Base-by-base conservation (phyloP, 768 basidiomycete species). In the Rhodocollybia butyracea region DNA sequence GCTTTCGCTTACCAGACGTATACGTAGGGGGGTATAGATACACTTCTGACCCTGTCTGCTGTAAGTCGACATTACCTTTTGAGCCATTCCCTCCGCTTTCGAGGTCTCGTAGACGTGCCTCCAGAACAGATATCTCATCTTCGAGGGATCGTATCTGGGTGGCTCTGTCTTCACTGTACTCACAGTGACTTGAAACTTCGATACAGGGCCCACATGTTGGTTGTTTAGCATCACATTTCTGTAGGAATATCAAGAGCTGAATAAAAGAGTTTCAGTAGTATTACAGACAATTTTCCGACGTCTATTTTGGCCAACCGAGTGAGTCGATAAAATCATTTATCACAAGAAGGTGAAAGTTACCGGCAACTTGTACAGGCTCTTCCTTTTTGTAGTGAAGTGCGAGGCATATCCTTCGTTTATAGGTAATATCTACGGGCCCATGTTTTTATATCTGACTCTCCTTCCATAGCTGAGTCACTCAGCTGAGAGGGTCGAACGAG, bases 171-270 rank as follows among this genome's bases (percentile, higher is more conserved):
- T 77, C 76, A 2, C 75, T 75, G 60, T 83, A 85, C 66, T 85
- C 83, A 58, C 83, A 85, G 55, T 84, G 82, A 2, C 77, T 76
- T 2, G 68, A 68, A 3, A 64, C 65, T 5, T 75, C 66, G 11
- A 68, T 48, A 59, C 83, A 85, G 51, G 78, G 83, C 6, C 73
- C 70, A 58, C 83, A 85, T 3, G 70, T 66, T 0, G 83, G 83
- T 52, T 73, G 72, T 3, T 59, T 58, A 1, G 80, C 80, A 61
- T 85, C 81, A 55, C 83, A 85, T 65, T 73, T 76, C 83, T 84
- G 53, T 8, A 21, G n/a, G n/a, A n/a, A n/a, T n/a, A n/a, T n/a
- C n/a, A 8, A 29, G 21, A n/a, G 34, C 17, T 8, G 30, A 21
- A n/a, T 39, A 11, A 40, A 39, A 29, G 30, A 15, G 21, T 22